phyloP scores from a whole-genome alignment of 805 yeast genomes.

The Huiozyma naganishii region DNA sequence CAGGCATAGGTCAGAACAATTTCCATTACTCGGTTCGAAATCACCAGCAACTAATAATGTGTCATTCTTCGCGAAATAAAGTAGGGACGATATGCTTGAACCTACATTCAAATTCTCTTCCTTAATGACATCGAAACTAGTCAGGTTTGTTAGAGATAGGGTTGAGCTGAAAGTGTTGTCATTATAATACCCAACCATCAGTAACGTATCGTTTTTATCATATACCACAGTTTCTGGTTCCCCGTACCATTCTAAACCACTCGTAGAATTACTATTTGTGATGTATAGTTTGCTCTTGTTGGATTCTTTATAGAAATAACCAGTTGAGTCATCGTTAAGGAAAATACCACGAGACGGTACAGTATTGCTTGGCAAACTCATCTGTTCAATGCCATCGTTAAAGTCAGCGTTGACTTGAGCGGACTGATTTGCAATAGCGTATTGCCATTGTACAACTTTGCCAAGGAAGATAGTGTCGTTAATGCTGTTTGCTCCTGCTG shows the following conservation, averaged over 20 bases:
- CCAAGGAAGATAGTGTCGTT: constrained; percentile 29
- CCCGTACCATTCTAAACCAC: constrained; percentile 13
- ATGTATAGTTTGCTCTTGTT: not conserved
- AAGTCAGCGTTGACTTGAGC: not conserved
- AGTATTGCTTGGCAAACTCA: not conserved
- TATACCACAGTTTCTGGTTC: constrained; percentile 16
- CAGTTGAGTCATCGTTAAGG: constrained; percentile 1
- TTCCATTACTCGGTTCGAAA: constrained; percentile 43
- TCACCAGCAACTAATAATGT: constrained; percentile 58
- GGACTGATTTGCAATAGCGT: not conserved
- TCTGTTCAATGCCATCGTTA: not conserved
- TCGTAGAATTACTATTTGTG: not conserved
- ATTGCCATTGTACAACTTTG: constrained; percentile 12
- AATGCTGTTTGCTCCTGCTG: constrained; percentile 19
- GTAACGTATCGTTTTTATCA: constrained; percentile 16
- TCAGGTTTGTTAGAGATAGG: constrained; percentile 25
- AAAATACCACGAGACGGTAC: constrained; percentile 28
- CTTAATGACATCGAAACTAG: constrained; percentile 37
- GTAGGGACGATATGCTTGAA: constrained; percentile 33
- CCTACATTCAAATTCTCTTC: constrained; percentile 27
- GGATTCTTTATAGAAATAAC: not conserved
- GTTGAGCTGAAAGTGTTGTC: not conserved
- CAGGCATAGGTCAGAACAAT: constrained; percentile 57
- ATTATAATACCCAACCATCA: constrained; percentile 14
- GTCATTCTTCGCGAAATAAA: constrained; percentile 31